Base-by-base conservation (phyloP, 2,329 filamentous ascomycete species). In the Venturia nashicola region DNA sequence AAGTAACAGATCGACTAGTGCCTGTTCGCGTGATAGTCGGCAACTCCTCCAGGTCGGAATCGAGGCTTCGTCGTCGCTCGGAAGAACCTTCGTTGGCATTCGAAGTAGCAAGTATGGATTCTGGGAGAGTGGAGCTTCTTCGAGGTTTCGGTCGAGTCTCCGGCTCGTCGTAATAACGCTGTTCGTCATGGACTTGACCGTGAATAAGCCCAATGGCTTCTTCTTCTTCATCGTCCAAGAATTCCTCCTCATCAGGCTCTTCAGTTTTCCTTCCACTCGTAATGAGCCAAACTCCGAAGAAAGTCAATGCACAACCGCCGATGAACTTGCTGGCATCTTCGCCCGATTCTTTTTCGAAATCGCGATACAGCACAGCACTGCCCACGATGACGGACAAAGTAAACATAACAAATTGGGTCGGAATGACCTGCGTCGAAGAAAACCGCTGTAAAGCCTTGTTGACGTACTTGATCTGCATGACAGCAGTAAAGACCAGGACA, bases 391-490 rank as follows among this genome's bases (percentile, higher is more conserved):
- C 94, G 6, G 90, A 96, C 8, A 99, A 81, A 0, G 94, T 99
- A 74, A 99, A 99, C 67, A 95, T 84, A 61, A 99, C 94, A 70
- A 99, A 99, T 71, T 99, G 94, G 16, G 94, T 94, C 0, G 94
- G 94, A 67, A 99, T 99, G 69, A 99, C 94, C 73, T 97, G 91
- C 0, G 94, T 99, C 7, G 94, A 96, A 74, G 97, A 91, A 77
- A 97, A 99, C 59, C 90, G 86, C 73, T 97, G 92, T 62, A 99
- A 80, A 0, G 88, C 87, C 61, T 85, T 89, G 77, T 97, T 99
- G 73, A 99, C 84, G 72, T 97, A 99, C 72, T 91, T 93, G 69
- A 99, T 93, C 76, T 99, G 94, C 88, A 97, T 91, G 65, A 99
- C 80, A 7, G 94, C 94, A 0, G 93, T 97, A 57, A 79, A 83